Evolutionary conservation across 2,329 filamentous ascomycete species (phyloP).

Genomic region (Exophiala calicioides): DNA sequence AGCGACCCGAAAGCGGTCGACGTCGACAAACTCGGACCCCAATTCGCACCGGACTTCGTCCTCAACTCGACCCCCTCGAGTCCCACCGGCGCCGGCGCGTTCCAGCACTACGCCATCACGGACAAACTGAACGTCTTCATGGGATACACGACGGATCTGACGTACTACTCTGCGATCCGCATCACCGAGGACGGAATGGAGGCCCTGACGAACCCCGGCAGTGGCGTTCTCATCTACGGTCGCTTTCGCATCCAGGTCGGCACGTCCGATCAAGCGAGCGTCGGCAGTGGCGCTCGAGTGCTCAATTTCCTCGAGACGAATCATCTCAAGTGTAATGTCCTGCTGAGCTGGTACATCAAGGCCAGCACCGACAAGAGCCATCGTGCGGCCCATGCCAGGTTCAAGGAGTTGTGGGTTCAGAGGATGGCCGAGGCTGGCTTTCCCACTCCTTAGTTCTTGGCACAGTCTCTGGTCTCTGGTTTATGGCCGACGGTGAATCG

Average conservation of each 20-base stretch:
- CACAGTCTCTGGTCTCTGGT: no score
- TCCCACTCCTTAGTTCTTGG: conserved; percentile 1
- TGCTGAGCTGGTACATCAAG: conserved; percentile 27
- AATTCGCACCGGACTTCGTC: conserved; percentile 15
- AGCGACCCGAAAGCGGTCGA: conserved; percentile 23
- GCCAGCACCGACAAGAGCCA: conserved; percentile 26
- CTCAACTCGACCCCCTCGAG: neutral
- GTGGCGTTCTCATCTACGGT: conserved; percentile 26
- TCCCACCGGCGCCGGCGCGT: conserved; percentile 16
- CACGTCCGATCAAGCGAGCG: no score
- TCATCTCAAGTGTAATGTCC: conserved; percentile 19
- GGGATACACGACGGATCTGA: conserved; percentile 22
- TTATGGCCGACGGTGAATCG: no score
- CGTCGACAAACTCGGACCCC: conserved; percentile 4
- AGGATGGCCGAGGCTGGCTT: conserved; percentile 20
- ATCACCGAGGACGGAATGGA: conserved; percentile 24
- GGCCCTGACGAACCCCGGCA: conserved; percentile 28
- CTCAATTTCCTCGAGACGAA: conserved; percentile 26
- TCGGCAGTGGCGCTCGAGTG: conserved; percentile 11
- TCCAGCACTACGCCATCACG: conserved; percentile 29
- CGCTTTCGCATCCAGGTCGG: conserved; percentile 17
- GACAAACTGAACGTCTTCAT: conserved; percentile 26
- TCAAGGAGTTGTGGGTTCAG: conserved; percentile 26
- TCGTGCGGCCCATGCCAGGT: conserved; percentile 17
- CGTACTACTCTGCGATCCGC: conserved; percentile 22